Base-by-base conservation (phyloP, 2,329 filamentous ascomycete genomes). In the Neopestalotiopsis sp. region DNA sequence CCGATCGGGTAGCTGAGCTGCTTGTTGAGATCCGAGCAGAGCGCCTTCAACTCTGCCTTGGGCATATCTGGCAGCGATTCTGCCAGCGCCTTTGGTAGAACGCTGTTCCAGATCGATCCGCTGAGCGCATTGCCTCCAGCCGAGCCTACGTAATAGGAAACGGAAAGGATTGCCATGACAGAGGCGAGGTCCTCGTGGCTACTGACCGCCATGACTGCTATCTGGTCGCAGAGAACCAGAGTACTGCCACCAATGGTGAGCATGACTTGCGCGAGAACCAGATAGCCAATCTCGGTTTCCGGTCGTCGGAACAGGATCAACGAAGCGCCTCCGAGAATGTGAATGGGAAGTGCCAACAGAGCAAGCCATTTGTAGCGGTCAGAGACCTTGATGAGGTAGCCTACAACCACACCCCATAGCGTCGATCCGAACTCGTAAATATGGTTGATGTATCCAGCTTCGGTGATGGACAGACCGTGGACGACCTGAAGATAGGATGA, bases 151-250 rank as follows among this genome's bases (percentile, higher is more conserved):
- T 79, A 81, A 34, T 74, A 75, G 30, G 78, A 76, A 32, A 81
- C 71, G 3, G 81, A 81, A 1, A 86, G 74, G 24, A 86, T 73
- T 0, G 85, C 83, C 24, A 87, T 79, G 1, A 80, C 82, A 4
- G 83, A 83, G 32, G 88, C 86, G 5, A 89, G 81, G 57, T 88
- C 83, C 65, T 86, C 82, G 65, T 89, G 87, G 68, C 84, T 84
- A 17, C 86, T 85, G 2, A 86, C 83, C 0, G 86, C 82, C 77
- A 90, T 86, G 56, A 90, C 84, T 5, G 88, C 87, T 72, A 91
- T 85, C 70, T 91, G 85, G 71, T 87, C 80, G 67, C 83, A 82
- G 70, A 89, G 83, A 34, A 89, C 83, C 12, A 88, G 80, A 30
- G 85, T 86, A 66, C 84, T 84, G 13, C 86, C 87, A 13, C 82